Percentiles rank a stretch among this genome's conserved stretches.
Evolutionary conservation across 345 rosid species (phyloP).

Genomic region (Citrus inodora): DNA sequence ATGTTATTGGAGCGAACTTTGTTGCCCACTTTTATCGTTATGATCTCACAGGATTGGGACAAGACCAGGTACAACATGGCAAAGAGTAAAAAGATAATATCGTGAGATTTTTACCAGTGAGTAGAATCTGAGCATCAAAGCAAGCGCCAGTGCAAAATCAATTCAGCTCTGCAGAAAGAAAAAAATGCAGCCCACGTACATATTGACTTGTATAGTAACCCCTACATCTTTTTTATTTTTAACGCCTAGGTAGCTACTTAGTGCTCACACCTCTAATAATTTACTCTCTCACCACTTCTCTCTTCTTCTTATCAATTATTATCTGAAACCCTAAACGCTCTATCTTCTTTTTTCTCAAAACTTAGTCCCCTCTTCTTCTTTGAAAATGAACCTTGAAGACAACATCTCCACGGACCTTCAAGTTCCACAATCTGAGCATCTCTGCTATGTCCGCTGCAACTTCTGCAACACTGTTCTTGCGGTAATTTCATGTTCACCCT

Average conservation of each 20-base stretch:
- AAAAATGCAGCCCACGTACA: constrained; percentile 19
- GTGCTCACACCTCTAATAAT: not conserved
- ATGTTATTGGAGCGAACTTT: not conserved
- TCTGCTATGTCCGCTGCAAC: constrained; percentile 96
- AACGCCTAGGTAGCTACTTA: constrained; percentile 12
- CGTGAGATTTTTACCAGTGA: not conserved
- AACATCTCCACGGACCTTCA: constrained; percentile 56
- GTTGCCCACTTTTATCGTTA: not conserved
- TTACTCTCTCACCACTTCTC: constrained; percentile 3
- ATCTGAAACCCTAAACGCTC: constrained; percentile 21
- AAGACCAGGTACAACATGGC: not conserved
- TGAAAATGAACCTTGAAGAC: constrained; percentile 61
- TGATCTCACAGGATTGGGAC: not conserved
- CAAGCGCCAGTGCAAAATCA: constrained; percentile 24
- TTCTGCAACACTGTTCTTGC: constrained; percentile 99
- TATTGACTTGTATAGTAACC: constrained; percentile 22
- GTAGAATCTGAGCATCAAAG: constrained; percentile 17
- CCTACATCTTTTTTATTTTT: constrained; percentile 24
- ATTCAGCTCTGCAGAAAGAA: constrained; percentile 17
- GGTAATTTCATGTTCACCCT: constrained; percentile 32
- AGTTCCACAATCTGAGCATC: constrained; percentile 70
- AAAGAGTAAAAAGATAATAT: constrained; percentile 6
- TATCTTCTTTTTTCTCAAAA: not conserved
- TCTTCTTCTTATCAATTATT: not conserved
- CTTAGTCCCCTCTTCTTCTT: constrained; percentile 1